A percentile compares a stretch with the other conserved stretches of the same genome.
Evolutionary conservation across 768 basidiomycete genomes (phyloP).

Genomic region (Rhizopogon salebrosus): DNA sequence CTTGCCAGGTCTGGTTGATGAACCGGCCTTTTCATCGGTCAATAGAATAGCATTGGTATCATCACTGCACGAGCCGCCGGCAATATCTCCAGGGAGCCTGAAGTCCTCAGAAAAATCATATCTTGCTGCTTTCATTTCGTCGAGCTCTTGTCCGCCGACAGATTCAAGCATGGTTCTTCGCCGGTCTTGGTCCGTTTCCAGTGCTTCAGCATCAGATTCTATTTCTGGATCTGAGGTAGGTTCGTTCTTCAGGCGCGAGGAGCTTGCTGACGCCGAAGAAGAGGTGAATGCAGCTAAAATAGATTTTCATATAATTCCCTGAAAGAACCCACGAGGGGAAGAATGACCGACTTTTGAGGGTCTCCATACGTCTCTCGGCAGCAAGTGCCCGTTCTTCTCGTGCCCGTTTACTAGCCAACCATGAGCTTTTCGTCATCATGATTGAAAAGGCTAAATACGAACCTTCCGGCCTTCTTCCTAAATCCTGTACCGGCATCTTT

Average conservation of each 20-base stretch:
- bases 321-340: conserved; percentile 9
- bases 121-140: conserved; percentile 37
- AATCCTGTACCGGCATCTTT: conserved; percentile 55
- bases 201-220: conserved; percentile 36
- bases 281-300: background rate
- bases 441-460: conserved; percentile 5
- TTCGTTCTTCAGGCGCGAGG: conserved; percentile 8
- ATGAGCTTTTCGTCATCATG: background rate
- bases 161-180: conserved; percentile 47
- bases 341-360: conserved; percentile 33
- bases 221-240: conserved; percentile 27
- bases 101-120: conserved; percentile 49
- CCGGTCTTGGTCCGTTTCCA: conserved; percentile 43
- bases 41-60: background rate
- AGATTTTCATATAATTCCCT: background rate
- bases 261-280: background rate
- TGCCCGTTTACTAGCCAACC: conserved; percentile 58
- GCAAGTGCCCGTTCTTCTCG: conserved; percentile 75
- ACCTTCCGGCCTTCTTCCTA: conserved; percentile 69
- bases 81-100: conserved; percentile 26
- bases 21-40: background rate
- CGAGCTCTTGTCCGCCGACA: conserved; percentile 37
- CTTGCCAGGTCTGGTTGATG: conserved; percentile 10
- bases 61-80: conserved; percentile 1
- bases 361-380: conserved; percentile 55